Evolutionary conservation across 2,329 filamentous ascomycete species (phyloP).

Genomic region (Colletotrichum limetticola): DNA sequence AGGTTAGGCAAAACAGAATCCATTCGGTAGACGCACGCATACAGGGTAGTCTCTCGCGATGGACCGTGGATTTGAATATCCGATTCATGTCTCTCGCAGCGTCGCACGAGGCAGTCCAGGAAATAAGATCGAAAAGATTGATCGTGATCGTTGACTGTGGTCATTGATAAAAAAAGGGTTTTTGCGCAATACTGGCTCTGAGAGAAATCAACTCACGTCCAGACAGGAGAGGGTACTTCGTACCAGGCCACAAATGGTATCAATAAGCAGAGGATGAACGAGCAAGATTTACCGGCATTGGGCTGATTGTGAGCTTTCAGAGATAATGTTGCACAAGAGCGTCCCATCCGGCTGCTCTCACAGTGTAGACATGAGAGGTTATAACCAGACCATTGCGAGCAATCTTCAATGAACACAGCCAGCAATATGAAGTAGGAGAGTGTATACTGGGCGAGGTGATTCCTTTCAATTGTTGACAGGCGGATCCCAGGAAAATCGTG

Average conservation of each 20-base stretch:
- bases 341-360: not conserved
- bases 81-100: slow-evolving; percentile 21
- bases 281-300: not conserved
- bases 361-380: not conserved
- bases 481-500: not conserved
- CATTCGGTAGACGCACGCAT: slow-evolving; percentile 5
- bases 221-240: not conserved
- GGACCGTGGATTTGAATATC: slow-evolving; percentile 30
- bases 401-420: not conserved
- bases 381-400: no score
- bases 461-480: not conserved
- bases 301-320: not conserved
- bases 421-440: not conserved
- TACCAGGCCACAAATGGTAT: not conserved
- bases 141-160: not conserved
- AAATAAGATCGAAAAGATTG: not conserved
- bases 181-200: not conserved
- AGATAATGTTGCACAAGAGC: not conserved
- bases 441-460: not conserved
- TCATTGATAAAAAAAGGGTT: no score
- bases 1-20: slow-evolving; percentile 9
- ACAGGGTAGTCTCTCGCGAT: not conserved
- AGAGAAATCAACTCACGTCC: not conserved
- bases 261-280: not conserved
- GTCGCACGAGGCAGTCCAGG: no score